Evolutionary conservation across 495 filamentous ascomycete genomes (phyloP).

Genomic region (Penicillium manginii): DNA sequence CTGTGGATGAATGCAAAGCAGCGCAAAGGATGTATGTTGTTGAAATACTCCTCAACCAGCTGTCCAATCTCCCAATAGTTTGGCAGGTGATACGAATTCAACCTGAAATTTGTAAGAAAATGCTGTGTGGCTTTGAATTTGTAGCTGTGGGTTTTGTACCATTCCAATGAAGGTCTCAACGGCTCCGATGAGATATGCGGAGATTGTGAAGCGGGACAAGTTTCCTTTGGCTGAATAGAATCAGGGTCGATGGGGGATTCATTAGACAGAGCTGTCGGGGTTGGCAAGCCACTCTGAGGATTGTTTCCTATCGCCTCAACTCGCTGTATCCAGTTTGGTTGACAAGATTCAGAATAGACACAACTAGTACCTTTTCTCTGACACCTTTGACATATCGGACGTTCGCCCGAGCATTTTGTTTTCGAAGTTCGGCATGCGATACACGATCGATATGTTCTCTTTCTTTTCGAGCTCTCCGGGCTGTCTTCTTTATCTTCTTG

Average conservation of each 20-base stretch:
- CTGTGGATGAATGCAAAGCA: constrained; percentile 43
- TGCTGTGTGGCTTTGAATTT: not conserved
- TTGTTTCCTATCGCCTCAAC: constrained; percentile 8
- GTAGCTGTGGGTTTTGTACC: constrained; percentile 4
- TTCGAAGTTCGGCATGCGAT: constrained; percentile 35
- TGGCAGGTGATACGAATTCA: constrained; percentile 26
- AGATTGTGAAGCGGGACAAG: constrained; percentile 3
- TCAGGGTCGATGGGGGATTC: not conserved
- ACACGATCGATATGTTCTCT: constrained; percentile 40
- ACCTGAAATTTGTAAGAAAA: constrained; percentile 15
- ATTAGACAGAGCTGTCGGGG: not conserved
- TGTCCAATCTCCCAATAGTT: constrained; percentile 22
- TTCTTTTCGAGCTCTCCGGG: constrained; percentile 19
- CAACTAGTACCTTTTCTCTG: constrained; percentile 28
- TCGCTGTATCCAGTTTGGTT: constrained; percentile 34
- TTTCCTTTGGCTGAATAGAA: constrained; percentile 3
- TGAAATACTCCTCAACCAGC: constrained; percentile 40
- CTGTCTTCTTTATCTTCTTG: constrained; percentile 2
- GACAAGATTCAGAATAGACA: constrained; percentile 32
- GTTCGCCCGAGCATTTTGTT: constrained; percentile 41
- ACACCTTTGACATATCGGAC: constrained; percentile 36
- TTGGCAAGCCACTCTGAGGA: not conserved
- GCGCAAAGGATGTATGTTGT: constrained; percentile 40
- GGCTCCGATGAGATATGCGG: constrained; percentile 5
- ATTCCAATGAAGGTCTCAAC: constrained; percentile 5